Conservation (phyloP, 805 yeast species). For the Alloascoidea hylecoeti region DNA sequence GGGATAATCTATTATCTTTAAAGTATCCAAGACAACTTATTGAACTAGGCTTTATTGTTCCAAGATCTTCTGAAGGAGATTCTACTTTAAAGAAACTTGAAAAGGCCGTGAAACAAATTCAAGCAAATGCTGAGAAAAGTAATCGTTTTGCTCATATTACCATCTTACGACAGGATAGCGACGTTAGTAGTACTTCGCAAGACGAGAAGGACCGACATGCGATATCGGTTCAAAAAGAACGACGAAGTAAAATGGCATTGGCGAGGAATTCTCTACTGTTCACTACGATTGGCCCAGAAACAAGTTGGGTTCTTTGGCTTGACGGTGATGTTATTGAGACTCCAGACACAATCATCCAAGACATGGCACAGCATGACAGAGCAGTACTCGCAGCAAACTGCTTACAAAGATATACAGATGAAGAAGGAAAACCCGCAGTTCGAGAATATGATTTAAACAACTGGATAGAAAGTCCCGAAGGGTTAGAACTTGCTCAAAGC, state of each 20-base stretch:
- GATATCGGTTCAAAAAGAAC: conserved; percentile 67
- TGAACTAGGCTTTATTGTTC: conserved; percentile 86
- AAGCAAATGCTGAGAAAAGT: conserved; percentile 43
- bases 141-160: conserved; percentile 75
- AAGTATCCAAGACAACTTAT: conserved; percentile 75
- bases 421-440: conserved; percentile 34
- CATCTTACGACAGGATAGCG: conserved; percentile 81
- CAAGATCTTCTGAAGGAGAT: conserved; percentile 75
- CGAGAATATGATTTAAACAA: conserved; percentile 94
- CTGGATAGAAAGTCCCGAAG: conserved; percentile 68
- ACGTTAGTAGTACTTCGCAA: conserved; percentile 54
- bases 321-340: conserved; percentile 92
- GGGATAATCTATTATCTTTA: conserved; percentile 68
- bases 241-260: conserved; percentile 84
- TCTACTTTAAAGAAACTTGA: conserved; percentile 59
- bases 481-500: conserved; percentile 53
- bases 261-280: conserved; percentile 88
- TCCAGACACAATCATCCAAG: conserved; percentile 73
- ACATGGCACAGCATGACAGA: conserved; percentile 71
- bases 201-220: conserved; percentile 87
- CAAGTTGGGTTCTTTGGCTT: conserved; percentile 94
- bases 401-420: conserved; percentile 66
- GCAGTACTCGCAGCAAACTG: conserved; percentile 90
- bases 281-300: conserved; percentile 78
- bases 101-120: conserved; percentile 58